Conservation (phyloP, 2,329 filamentous ascomycete species). For the Reticulascus tulasneorum region DNA sequence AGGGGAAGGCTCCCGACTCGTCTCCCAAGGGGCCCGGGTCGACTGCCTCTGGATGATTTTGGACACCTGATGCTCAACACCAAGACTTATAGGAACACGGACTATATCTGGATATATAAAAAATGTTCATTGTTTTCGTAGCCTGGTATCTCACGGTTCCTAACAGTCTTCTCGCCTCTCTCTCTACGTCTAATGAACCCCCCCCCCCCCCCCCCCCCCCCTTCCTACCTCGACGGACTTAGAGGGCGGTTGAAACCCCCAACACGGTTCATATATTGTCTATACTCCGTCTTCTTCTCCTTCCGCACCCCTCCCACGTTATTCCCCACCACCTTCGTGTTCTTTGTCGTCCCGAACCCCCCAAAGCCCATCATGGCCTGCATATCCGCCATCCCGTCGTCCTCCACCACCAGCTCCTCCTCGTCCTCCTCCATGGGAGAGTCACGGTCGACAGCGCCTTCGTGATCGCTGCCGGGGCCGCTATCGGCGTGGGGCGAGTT, state of each 20-base stretch:
- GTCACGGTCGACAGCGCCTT: conserved; percentile 12
- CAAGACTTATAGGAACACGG: no score
- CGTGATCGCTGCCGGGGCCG: conserved; percentile 15
- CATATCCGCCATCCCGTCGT: conserved; percentile 71
- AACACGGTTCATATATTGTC: conserved; percentile 92
- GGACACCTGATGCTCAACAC: no score
- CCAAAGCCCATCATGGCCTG: conserved; percentile 86
- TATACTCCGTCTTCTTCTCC: conserved; percentile 91
- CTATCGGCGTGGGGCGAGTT: conserved; percentile 20
- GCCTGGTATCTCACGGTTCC: no score
- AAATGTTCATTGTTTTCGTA: no score
- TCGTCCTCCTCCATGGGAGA: conserved; percentile 30
- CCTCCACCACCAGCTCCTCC: conserved; percentile 51
- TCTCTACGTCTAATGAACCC: no score
- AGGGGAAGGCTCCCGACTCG: conserved; percentile 27
- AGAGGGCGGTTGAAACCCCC: conserved; percentile 80
- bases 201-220: neutral
- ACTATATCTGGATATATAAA: no score
- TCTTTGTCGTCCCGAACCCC: conserved; percentile 80
- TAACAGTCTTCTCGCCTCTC: neutral
- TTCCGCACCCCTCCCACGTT: conserved; percentile 77
- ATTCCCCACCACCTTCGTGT: conserved; percentile 85
- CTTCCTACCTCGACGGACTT: conserved; percentile 47
- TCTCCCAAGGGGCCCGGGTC: conserved; percentile 16
- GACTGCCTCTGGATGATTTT: conserved; percentile 8